These are phyloP conservation scores for Botrytis paeoniae DNA, from an alignment of 2,329 filamentous ascomycete genomes.

Conservation along the genomic window DNA sequence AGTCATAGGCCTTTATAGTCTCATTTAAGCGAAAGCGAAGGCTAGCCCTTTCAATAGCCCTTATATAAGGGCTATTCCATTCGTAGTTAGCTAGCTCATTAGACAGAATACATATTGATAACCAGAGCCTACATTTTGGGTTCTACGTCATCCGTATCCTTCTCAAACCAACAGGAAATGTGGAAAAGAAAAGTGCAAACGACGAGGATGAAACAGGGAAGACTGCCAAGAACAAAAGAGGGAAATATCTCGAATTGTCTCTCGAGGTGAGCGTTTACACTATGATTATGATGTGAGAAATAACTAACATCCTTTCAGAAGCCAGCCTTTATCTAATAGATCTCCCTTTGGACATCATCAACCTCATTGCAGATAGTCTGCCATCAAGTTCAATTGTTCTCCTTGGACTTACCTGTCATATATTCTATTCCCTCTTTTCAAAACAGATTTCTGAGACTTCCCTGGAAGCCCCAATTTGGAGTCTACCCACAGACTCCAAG, in stretches of 20 bases:
- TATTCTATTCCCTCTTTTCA: neutral
- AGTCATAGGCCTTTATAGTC: too few relatives aligned
- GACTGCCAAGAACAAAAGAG: rapidly evolving
- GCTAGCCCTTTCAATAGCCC: too few relatives aligned
- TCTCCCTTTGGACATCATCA: neutral
- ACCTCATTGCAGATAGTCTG: neutral
- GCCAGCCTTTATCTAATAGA: neutral
- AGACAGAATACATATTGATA: too few relatives aligned
- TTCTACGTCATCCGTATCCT: too few relatives aligned
- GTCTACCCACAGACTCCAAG: neutral
- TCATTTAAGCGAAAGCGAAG: too few relatives aligned
- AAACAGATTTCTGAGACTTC: too few relatives aligned
- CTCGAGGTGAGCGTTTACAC: neutral
- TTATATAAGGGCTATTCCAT: too few relatives aligned
- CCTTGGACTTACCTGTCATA: neutral
- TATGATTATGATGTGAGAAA: neutral
- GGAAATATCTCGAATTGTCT: rapidly evolving
- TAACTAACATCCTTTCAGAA: neutral
- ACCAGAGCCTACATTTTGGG: too few relatives aligned
- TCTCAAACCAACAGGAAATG: too few relatives aligned
- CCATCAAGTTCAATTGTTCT: neutral
- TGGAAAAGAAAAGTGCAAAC: neutral
- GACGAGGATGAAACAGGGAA: too few relatives aligned
- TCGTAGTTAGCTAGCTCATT: too few relatives aligned
- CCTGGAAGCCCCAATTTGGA: neutral